Base-by-base conservation (phyloP, 139 green algal species). In the Chlorella ohadii region DNA sequence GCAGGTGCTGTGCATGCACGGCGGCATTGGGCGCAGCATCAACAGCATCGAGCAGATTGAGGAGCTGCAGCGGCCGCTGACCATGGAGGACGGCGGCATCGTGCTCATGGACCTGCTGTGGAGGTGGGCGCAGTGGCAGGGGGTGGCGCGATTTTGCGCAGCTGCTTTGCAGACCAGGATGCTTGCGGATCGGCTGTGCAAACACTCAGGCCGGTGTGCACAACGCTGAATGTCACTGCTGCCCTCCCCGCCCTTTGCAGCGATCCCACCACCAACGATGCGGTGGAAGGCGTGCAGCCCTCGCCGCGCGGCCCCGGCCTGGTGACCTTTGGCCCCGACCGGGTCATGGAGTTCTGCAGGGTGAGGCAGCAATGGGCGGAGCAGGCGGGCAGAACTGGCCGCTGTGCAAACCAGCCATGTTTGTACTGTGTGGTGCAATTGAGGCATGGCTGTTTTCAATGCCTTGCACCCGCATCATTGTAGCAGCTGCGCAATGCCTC, bases 51-150 rank as follows among this genome's bases (percentile, higher is more conserved):
- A 94, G 17, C 94, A 99, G 91, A 99, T 99, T 51, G 91, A 96
- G 64, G 90, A 85, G 72, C 91, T 99, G 67, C 84, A 96, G 81
- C 92, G 97, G 39, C 97, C 97, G 20, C 88, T 98, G 51, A 98
- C 94, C 25, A 99, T 99, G 97, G 96, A 99, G 88, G 92, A 95
- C 28, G 96, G 95, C 33, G 93, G 89, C 41, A 87, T 96, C 56
- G 90, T 98, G 81, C 93, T 99, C 13, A 99, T 99, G 97, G 97
- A 99, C 89, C 92, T 99, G 77, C 90, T 99, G 67, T 99, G 97
- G 97, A 90, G 51, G 51, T 59, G 51, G 51, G 51, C 15, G 51
- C 51, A 59, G 51, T 22, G 51, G 51, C 44, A 51, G 19, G 9
- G 51, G 15, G 22, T 59, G 44, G 9, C 22, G 51, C 15, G n/a